Conservation (phyloP, 495 filamentous ascomycete genomes). For the Friedmanniomyces endolithicus region DNA sequence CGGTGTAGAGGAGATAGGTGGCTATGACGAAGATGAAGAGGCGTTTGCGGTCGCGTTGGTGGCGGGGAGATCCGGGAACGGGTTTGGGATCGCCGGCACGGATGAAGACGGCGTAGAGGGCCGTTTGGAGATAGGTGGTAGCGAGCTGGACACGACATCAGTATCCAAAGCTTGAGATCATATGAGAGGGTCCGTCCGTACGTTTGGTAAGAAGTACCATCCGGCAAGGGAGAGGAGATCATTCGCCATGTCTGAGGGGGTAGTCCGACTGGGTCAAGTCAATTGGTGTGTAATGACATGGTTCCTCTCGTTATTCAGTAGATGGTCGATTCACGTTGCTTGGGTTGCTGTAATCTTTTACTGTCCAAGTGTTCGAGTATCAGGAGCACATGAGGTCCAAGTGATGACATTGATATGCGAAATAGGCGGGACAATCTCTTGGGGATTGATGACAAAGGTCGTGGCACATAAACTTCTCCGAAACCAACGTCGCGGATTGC, state of each 20-base stretch:
- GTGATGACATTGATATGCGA: no score
- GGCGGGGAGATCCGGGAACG: constrained; percentile 55
- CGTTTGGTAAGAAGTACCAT: constrained; percentile 22
- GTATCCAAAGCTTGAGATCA: neutral
- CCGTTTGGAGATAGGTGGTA: constrained; percentile 56
- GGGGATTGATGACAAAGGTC: no score
- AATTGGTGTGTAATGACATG: no score
- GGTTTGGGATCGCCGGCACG: constrained; percentile 82
- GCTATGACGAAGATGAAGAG: constrained; percentile 74
- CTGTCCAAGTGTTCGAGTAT: no score
- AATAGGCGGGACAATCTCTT: no score
- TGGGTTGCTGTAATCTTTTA: no score
- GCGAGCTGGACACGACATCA: constrained; percentile 1
- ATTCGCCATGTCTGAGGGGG: constrained; percentile 5
- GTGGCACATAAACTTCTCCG: no score
- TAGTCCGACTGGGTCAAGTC: no score
- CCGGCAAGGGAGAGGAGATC: constrained; percentile 19
- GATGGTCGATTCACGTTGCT: no score
- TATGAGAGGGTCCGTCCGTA: neutral
- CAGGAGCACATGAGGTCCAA: no score
- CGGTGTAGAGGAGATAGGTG: constrained; percentile 78
- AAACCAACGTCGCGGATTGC: no score
- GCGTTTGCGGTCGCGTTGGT: constrained; percentile 56
- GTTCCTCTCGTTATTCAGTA: no score
- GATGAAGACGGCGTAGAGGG: constrained; percentile 83